Evolutionary conservation across 176 grass and related monocot genomes (phyloP), one percentile per base, ranked within the genome.

Genomic region (Juncus effusus): DNA sequence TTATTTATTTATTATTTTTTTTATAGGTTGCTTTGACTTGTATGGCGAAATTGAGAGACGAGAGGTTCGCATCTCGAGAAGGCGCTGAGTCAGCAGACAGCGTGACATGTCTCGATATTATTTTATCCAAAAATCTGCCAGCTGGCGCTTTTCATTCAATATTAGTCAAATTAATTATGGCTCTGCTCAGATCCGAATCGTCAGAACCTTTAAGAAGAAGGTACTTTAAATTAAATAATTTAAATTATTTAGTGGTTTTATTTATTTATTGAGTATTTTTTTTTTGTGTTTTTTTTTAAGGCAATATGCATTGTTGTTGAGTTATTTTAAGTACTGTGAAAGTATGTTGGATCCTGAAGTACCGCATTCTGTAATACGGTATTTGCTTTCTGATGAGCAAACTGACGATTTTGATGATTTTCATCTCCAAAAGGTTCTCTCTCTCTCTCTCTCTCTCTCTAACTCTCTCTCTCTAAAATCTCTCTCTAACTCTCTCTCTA

Each of bases 41-140:
- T 75, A 92, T 97, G 88, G 93, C 93, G 61, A 97, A 97, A 80
- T 68, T 97, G 52, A 75, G 93, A 64, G 93, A 97, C 67, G 93
- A 97, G 80, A 92, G 88, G 77, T 97, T 92, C 61, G 42, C 85
- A 53, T 97, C 85, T 74, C 85, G 85, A 72, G 70, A 51, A 65
- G 78, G 85, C 64, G 73, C 81, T 2, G 85, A 97, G 77, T 92
- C 93, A 79, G 19, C 93, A 47, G 93, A 97, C 82, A 83, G 59
- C 39, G 88, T 97, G 50, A 86, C 83, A 13, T 86, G 85, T 44
- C 51, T 91, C 79, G 88, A 97, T 60, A 89, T 97, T 67, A 86
- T 97, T 71, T 86, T 72, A 2, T 77, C 71, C 38, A 97, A 89
- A 38, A 82, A 97, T 67, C 81, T 97, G 73, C 76, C 85, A 65